Base-by-base conservation (phyloP, 176 grass and related monocot genomes). In the Neostapfia colusana region DNA sequence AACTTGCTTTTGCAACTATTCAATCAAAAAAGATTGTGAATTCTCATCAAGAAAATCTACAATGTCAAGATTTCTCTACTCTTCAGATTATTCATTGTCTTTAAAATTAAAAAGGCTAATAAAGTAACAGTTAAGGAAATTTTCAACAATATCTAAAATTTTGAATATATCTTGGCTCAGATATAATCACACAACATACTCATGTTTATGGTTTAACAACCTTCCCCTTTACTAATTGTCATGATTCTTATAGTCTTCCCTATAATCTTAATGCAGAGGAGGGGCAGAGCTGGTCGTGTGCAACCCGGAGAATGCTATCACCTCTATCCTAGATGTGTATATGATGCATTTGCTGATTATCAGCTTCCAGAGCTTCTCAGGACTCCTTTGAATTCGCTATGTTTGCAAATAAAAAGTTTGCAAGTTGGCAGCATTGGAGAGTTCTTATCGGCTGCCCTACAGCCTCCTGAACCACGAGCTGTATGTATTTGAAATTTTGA, bases 341-440 rank as follows among this genome's bases (percentile, higher is more conserved):
- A 98, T 84, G 95, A 92, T 69, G 89, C 95, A 67, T 98, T 98
- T 69, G 75, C 82, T 48, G 91, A 98, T 10, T 98, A 98, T 78
- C 91, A 98, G 69, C 89, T 94, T 85, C 89, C 91, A 0, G 91
- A 98, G 79, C 87, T 98, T 82, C 89, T 98, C 69, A 91, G 89
- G 84, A 94, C 91, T 79, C 91, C 91, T 76, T 88, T 98, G 49
- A 98, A 98, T 74, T 98, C 91, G 38, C 83, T 98, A 72, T 94
- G 91, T 82, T 92, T 98, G 87, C 91, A 98, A 77, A 98, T 98
- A 88, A 98, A 94, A 82, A 92, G 95, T 81, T 82, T 98, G 82
- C 91, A 98, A 77, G 78, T 98, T 65, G 89, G 73, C 56, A 90
- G 82, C 64, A 98, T 98, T 62, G 91, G 91, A 46, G 86, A 92